A percentile compares a stretch with the other conserved stretches of the same genome.
These are phyloP conservation scores for Lactarius hengduanensis DNA, from an alignment of 768 basidiomycete genomes.

Conservation along the genomic window DNA sequence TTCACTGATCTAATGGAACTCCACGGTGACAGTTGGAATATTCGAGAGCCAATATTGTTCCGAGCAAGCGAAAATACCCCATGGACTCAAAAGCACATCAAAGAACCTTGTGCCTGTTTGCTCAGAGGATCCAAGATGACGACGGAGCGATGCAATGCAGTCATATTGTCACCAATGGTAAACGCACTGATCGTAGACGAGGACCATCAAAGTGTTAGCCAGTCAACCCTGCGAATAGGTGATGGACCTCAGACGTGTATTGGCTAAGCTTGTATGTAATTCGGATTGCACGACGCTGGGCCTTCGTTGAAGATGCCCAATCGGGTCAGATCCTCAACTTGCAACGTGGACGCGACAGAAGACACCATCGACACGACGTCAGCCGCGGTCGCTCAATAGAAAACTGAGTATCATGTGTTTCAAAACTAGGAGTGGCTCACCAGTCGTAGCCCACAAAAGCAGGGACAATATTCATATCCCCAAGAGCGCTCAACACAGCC, in stretches of 20 bases:
- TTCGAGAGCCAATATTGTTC: too few species aligned
- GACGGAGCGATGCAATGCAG: conserved; percentile 66
- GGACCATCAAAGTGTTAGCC: conserved; percentile 14
- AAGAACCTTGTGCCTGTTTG: conserved; percentile 76
- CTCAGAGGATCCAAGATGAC: conserved; percentile 84
- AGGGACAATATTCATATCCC: conserved; percentile 51
- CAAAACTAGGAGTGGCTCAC: background rate
- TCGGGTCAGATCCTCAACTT: conserved; percentile 71
- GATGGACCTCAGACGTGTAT: too few species aligned
- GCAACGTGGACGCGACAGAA: conserved; percentile 69
- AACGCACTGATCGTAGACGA: conserved; percentile 51
- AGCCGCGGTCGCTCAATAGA: conserved; percentile 51
- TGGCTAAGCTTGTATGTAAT: too few species aligned
- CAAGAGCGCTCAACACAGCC: conserved; percentile 65
- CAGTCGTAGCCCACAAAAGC: conserved; percentile 15
- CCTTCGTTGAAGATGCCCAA: conserved; percentile 70
- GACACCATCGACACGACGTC: conserved; percentile 63
- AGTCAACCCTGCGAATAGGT: conserved; percentile 8
- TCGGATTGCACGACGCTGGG: too few species aligned
- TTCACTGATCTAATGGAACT: too few species aligned
- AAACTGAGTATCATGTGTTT: too few species aligned
- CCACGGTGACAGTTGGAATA: too few species aligned
- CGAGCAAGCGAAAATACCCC: conserved; percentile 4
- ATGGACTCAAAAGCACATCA: conserved; percentile 46
- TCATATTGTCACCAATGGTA: conserved; percentile 61